phyloP scores from a whole-genome alignment of 2,329 filamentous ascomycete genomes.

The Colletotrichum graminicola region DNA sequence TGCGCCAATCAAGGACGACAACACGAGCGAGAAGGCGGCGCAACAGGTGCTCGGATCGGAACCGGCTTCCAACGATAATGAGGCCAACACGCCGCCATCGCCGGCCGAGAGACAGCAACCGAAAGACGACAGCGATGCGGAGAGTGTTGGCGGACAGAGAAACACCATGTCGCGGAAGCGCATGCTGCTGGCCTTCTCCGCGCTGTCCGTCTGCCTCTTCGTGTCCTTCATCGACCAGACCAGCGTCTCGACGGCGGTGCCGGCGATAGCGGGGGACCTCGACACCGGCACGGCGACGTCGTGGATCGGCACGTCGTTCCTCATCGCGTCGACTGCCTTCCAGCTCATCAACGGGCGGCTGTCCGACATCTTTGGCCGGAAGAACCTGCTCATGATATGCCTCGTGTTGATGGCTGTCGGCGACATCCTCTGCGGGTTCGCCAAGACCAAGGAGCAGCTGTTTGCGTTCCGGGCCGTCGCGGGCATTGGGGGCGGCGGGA shows the following conservation, averaged over 20 bases:
- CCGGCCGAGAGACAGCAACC: neutral
- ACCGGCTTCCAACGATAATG: conserved; percentile 24
- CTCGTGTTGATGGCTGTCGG: conserved; percentile 48
- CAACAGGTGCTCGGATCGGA: neutral
- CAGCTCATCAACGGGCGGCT: conserved; percentile 53
- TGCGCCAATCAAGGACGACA: neutral
- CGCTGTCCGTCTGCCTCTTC: conserved; percentile 49
- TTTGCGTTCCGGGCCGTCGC: conserved; percentile 52
- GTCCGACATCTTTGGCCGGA: conserved; percentile 53
- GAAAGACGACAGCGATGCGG: conserved; percentile 40
- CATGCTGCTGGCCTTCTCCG: conserved; percentile 48
- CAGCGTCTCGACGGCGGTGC: conserved; percentile 50
- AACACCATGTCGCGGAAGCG: conserved; percentile 51
- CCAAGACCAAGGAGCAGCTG: conserved; percentile 48
- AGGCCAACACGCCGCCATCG: neutral
- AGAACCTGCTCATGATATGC: conserved; percentile 49
- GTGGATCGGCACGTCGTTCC: conserved; percentile 54
- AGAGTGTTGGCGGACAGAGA: conserved; percentile 49
- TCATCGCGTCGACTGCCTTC: conserved; percentile 53
- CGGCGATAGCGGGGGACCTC: conserved; percentile 53
- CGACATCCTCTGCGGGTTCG: conserved; percentile 51
- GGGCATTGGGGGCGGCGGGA: conserved; percentile 53
- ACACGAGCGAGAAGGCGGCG: neutral
- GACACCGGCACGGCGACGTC: conserved; percentile 49
- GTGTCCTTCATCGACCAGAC: conserved; percentile 55